Evolutionary conservation across 1,139 yeast species (phyloP), one percentile per base, ranked within the genome.

Genomic region (Nakaseomyces kungkrabaensis): DNA sequence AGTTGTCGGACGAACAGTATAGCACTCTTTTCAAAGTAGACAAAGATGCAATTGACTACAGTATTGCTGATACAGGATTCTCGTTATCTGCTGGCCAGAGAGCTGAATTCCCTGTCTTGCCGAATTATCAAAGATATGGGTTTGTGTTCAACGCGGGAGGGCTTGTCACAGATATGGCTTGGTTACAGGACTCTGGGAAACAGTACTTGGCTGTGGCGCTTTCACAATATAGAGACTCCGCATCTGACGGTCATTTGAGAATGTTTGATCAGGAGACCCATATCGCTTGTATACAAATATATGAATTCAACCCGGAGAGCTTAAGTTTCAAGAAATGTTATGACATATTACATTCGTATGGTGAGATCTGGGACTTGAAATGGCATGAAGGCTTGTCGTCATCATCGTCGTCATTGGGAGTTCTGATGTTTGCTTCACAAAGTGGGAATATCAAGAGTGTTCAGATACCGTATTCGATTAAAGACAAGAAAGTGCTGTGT

Each of bases 361-460:
- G 95, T 1, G 77, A 77, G 1, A 70, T 78, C 1, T 67, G 75
- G 54, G 69, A 74, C 48, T 58, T 85, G 51, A 70, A 72, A 46
- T 82, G 87, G 85, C 70, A 74, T 34, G 72, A 72, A 10, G 59
- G 68, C 3, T 54, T 50, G 10, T 42, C 65, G 1, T 51, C 62
- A 24, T 56, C 67, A 6, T 50, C 60, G 5, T 62, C 59, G 8
- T 57, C 59, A 0, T 52, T 68, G 1, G 69, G 81, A 8, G 63
- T 78, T 0, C 58, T 84, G 17, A 76, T 77, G 1, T 82, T 81
- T 13, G 71, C 75, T 0, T 81, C 78, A 56, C 79, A 79, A 43
- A 87, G 83, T 62, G 95, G 95, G 0, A 65, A 71, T 4, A 66
- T 81, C 4, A 80, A 82, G 50, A 61, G 84, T 3, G 62, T 85